phyloP scores from a whole-genome alignment of 1,139 yeast genomes.

The Lodderomyces metapsilosis region DNA sequence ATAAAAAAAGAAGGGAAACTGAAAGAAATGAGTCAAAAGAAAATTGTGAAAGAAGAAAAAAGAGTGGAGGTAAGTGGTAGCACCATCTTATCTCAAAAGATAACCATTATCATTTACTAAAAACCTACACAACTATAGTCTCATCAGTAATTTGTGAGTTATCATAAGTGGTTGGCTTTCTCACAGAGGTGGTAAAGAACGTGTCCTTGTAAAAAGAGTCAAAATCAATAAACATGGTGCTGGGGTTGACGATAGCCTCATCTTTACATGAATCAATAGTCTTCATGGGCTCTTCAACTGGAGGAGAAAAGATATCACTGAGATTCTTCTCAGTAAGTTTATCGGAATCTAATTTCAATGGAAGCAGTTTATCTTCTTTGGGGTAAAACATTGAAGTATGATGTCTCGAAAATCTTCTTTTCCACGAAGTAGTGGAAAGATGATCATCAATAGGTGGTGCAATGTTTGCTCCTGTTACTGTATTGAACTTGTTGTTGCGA shows the following conservation, averaged over 20 bases:
- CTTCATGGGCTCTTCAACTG: constrained; percentile 8
- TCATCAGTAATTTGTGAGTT: constrained; percentile 14
- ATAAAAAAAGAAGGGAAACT: too few species aligned
- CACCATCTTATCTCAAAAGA: too few species aligned
- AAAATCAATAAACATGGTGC: constrained; percentile 3
- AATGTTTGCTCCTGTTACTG: neutral
- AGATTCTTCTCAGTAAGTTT: neutral
- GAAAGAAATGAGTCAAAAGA: neutral
- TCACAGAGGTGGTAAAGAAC: constrained; percentile 11
- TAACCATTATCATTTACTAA: neutral
- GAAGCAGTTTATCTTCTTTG: constrained; percentile 1
- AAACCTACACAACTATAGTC: neutral
- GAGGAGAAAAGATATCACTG: constrained; percentile 10
- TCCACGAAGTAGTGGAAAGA: neutral
- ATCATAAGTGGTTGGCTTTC: constrained; percentile 12
- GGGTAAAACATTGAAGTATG: neutral
- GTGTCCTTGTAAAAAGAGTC: constrained; percentile 11
- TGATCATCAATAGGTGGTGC: neutral
- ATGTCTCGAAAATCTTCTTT: constrained; percentile 1
- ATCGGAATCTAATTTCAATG: constrained; percentile 5
- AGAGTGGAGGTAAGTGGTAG: neutral
- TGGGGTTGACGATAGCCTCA: too few species aligned
- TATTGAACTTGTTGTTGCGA: neutral
- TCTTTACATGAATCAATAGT: constrained; percentile 10
- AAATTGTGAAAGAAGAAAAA: neutral